These are phyloP conservation scores for Jaminaea rosea DNA, from an alignment of 1,284 basidiomycete genomes.

Conservation along the genomic window DNA sequence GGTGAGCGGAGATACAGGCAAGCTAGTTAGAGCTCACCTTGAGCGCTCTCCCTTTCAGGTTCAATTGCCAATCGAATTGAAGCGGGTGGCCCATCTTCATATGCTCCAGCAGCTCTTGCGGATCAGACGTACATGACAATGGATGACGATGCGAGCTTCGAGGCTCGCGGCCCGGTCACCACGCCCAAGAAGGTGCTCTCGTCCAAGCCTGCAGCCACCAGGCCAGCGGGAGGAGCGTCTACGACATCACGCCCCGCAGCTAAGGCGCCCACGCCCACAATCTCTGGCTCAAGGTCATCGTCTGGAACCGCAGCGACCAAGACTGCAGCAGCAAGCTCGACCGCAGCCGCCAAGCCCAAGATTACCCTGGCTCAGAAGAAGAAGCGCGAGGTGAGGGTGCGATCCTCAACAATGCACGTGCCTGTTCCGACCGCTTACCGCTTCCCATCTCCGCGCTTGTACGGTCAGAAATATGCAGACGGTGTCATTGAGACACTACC, in stretches of 20 bases:
- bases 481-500: slow-evolving; percentile 69
- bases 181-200: slow-evolving; percentile 2
- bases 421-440: too few relatives aligned
- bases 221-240: slow-evolving; percentile 12
- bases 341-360: slow-evolving; percentile 54
- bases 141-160: slow-evolving; percentile 19
- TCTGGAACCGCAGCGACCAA: neutral
- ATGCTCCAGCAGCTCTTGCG: too few relatives aligned
- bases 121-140: slow-evolving; percentile 43
- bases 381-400: slow-evolving; percentile 58
- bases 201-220: slow-evolving; percentile 1
- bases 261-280: slow-evolving; percentile 8
- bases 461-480: slow-evolving; percentile 29
- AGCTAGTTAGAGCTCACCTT: too few relatives aligned
- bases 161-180: slow-evolving; percentile 4
- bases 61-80: too few relatives aligned
- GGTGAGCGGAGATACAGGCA: too few relatives aligned
- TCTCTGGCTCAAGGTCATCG: too few relatives aligned
- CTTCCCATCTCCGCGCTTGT: too few relatives aligned
- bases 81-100: too few relatives aligned
- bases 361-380: slow-evolving; percentile 71
- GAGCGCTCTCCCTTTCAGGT: too few relatives aligned
- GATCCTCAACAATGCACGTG: neutral
- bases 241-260: slow-evolving; percentile 11
- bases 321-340: neutral